phyloP scores from a whole-genome alignment of 441 rosid species.

The Pelargonium hybrid region DNA sequence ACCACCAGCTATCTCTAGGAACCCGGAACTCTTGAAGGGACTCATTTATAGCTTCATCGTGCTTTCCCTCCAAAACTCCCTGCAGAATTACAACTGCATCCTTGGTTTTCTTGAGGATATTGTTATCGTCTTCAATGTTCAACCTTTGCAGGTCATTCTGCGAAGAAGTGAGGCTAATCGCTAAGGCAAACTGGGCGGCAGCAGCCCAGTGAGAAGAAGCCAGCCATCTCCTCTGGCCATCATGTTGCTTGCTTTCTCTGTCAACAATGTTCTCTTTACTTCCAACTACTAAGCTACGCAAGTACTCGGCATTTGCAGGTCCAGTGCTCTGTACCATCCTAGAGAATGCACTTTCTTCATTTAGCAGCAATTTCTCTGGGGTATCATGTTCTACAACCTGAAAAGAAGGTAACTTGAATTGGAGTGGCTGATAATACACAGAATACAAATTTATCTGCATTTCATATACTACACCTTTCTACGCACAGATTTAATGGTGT shows the following conservation, averaged over 20 bases:
- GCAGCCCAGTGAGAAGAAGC: slow-evolving; percentile 98
- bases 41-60: slow-evolving; percentile 57
- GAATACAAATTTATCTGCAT: background rate
- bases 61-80: slow-evolving; percentile 83
- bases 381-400: slow-evolving; percentile 75
- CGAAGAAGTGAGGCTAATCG: slow-evolving; percentile 80
- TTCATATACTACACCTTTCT: background rate
- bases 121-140: slow-evolving; percentile 49
- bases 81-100: slow-evolving; percentile 78
- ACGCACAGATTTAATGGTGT: background rate
- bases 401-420: background rate
- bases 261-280: slow-evolving; percentile 14
- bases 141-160: slow-evolving; percentile 74
- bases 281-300: slow-evolving; percentile 60
- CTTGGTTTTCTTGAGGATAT: slow-evolving; percentile 70
- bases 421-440: no score
- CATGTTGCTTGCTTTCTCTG: slow-evolving; percentile 25
- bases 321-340: slow-evolving; percentile 97
- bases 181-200: slow-evolving; percentile 80
- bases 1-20: slow-evolving; percentile 87
- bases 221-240: slow-evolving; percentile 54
- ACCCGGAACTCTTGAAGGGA: slow-evolving; percentile 46
- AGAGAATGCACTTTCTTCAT: slow-evolving; percentile 64
- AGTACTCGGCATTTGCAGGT: slow-evolving; percentile 77
- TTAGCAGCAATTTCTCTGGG: slow-evolving; percentile 59